Percentiles rank a stretch among this genome's conserved stretches.
These are phyloP conservation scores for Tripidium arundinaceum DNA, from an alignment of 202 grass and related monocot genomes.

Conservation along the genomic window DNA sequence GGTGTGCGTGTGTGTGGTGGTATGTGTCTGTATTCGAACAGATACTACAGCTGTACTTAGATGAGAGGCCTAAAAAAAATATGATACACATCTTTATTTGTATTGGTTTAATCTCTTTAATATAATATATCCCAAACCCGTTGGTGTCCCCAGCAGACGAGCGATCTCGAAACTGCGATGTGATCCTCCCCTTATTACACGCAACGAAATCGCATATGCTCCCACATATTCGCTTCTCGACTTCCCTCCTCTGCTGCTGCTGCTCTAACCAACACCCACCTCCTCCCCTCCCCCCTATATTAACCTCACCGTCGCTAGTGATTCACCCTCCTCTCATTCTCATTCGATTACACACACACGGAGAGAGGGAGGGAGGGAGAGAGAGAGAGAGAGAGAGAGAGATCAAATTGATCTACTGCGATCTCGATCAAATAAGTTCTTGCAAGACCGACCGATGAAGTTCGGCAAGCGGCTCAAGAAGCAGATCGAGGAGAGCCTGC, in stretches of 20 bases:
- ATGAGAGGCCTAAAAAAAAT: too few relatives aligned
- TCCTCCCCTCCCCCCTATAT: constrained; percentile 23
- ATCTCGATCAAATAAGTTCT: not conserved
- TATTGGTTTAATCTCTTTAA: too few relatives aligned
- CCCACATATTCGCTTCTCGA: constrained; percentile 48
- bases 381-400: too few relatives aligned
- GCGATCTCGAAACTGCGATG: not conserved
- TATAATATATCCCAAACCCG: too few relatives aligned
- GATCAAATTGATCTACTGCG: not conserved
- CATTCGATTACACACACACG: not conserved
- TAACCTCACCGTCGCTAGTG: not conserved
- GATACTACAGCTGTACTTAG: too few relatives aligned
- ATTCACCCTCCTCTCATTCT: constrained; percentile 7
- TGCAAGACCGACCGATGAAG: constrained; percentile 45
- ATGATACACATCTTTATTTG: too few relatives aligned
- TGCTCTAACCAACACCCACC: constrained; percentile 1
- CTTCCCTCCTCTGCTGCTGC: not conserved
- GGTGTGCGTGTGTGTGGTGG: too few relatives aligned
- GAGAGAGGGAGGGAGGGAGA: too few relatives aligned
- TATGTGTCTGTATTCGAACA: too few relatives aligned
- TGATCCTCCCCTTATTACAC: constrained; percentile 4
- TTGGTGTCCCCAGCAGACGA: too few relatives aligned
- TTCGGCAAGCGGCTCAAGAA: constrained; percentile 87
- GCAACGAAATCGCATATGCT: constrained; percentile 53
- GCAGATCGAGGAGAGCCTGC: constrained; percentile 87